phyloP scores from a whole-genome alignment of 1,284 basidiomycete species.

The Kwoniella shivajii region DNA sequence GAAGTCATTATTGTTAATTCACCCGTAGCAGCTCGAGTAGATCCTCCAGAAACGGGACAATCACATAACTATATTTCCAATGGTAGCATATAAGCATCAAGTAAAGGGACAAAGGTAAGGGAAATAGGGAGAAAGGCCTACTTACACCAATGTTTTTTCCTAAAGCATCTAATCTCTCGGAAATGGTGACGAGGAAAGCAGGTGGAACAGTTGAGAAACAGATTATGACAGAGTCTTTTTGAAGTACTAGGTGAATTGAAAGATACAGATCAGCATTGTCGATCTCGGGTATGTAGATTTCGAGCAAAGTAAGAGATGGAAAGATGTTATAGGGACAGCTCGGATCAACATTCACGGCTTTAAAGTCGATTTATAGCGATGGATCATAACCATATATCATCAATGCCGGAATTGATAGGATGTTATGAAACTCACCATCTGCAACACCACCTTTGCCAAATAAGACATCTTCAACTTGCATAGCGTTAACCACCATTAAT shows the following conservation, averaged over 20 bases:
- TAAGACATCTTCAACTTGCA: slow-evolving; percentile 45
- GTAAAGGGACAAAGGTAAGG: background rate
- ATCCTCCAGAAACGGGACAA: slow-evolving; percentile 53
- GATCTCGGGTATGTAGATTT: too few relatives aligned
- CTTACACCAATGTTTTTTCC: slow-evolving; percentile 41
- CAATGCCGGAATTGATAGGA: background rate
- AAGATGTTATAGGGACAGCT: too few relatives aligned
- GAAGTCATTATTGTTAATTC: slow-evolving; percentile 52
- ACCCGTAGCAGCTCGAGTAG: slow-evolving; percentile 47
- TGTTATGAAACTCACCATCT: slow-evolving; percentile 22
- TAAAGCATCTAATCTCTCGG: slow-evolving; percentile 34
- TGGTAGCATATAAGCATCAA: background rate
- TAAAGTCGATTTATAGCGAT: too few relatives aligned
- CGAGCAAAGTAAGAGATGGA: too few relatives aligned
- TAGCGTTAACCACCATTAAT: slow-evolving; percentile 50
- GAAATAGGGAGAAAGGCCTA: background rate
- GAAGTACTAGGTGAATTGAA: too few relatives aligned
- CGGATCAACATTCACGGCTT: too few relatives aligned
- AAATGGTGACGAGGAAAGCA: slow-evolving; percentile 33
- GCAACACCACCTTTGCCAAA: slow-evolving; percentile 39
- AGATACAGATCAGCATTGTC: too few relatives aligned
- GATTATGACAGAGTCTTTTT: slow-evolving; percentile 42
- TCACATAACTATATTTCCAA: slow-evolving; percentile 49
- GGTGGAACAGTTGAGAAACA: slow-evolving; percentile 54
- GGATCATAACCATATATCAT: background rate